Conservation (phyloP, 1,139 yeast genomes). For the Magnusiomyces ingens region DNA sequence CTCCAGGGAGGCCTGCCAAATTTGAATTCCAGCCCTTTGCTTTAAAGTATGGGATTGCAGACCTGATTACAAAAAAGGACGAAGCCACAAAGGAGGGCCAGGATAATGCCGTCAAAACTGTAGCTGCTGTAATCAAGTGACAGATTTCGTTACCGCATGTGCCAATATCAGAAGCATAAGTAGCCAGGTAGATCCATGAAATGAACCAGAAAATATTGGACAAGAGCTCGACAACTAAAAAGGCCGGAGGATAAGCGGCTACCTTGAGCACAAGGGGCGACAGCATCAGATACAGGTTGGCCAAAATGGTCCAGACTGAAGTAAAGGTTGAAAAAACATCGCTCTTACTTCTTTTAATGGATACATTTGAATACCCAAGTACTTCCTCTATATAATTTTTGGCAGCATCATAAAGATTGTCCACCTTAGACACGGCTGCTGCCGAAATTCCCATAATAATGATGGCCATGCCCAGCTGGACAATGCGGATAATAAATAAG, state of each 20-base stretch:
- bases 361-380: neutral
- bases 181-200: constrained; percentile 17
- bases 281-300: constrained; percentile 5
- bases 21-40: neutral
- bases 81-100: constrained; percentile 15
- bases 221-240: constrained; percentile 15
- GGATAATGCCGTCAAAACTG: constrained; percentile 17
- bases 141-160: constrained; percentile 15
- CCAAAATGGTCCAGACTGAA: constrained; percentile 17
- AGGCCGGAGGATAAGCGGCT: constrained; percentile 12
- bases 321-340: constrained; percentile 17
- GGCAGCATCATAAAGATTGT: constrained; percentile 4
- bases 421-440: constrained; percentile 5
- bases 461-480: constrained; percentile 15
- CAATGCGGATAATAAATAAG: constrained; percentile 11
- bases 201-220: constrained; percentile 18
- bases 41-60: constrained; percentile 1
- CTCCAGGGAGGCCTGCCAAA: neutral
- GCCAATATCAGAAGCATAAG: constrained; percentile 9
- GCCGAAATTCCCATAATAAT: constrained; percentile 17
- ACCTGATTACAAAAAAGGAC: constrained; percentile 4
- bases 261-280: neutral
- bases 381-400: constrained; percentile 3
- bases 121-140: constrained; percentile 19
- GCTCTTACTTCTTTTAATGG: neutral